Evolutionary conservation across 2,329 filamentous ascomycete species (phyloP), one percentile per base, ranked within the genome.

Genomic region (Thelonectria blattea): DNA sequence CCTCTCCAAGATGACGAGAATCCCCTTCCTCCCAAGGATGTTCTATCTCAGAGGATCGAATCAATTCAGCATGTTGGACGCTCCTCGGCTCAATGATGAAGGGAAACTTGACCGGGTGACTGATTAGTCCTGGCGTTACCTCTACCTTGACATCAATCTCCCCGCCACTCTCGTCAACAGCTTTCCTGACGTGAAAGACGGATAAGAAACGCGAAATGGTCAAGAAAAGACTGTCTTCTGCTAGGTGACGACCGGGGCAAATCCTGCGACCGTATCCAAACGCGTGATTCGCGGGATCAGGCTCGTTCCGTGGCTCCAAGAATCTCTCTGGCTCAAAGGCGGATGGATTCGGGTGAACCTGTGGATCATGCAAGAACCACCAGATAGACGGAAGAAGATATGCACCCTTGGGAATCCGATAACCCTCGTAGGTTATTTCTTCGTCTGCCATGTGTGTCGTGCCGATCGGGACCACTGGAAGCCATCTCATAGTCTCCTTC

Each of bases 321-420:
- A 68, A 77, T 7, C 75, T 65, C 12, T 74, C 71, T 0, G 74
- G 75, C 3, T 77, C 62, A 32, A 78, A 79, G 1, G 20, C 15
- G 2, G 59, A 56, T 1, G 76, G 75, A 10, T 75, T 61, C 0
- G 83, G 80, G 72, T 92, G 91, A 1, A 85, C 84, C 53, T 89
- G 83, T 1, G 87, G 85, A 66, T 92, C 89, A 71, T 91, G 89
- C 0, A 65, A 45, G 5, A 72, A 65, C 63, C 65, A 66, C 68
- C 70, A 73, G 12, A 65, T 62, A 0, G 56, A 56, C 0, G 64
- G 59, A 4, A 75, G 57, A 14, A 74, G 37, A 37, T 65, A 61
- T 4, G 73, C 59, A 1, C 66, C 72, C 17, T 73, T 70, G 0
- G 74, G 74, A 2, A 76, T 74, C 0, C 56, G 55, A 47, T 72